Evolutionary conservation across 805 yeast species (phyloP).

Genomic region (Blastobotrys chiropterorum): DNA sequence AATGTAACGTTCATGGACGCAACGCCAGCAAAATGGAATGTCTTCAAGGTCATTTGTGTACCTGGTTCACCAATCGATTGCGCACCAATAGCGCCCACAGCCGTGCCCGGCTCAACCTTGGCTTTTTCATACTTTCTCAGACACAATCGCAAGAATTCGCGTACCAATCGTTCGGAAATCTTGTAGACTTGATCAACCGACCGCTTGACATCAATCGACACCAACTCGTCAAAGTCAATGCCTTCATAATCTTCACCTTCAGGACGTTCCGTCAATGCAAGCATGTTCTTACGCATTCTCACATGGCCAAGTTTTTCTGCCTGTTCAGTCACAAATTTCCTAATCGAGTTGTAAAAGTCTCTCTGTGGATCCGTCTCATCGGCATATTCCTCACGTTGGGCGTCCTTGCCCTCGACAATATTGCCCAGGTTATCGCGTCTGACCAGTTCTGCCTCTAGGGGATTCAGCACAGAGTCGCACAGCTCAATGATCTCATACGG

Average conservation of each 20-base stretch:
- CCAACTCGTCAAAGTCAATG: conserved; percentile 29
- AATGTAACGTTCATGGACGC: conserved; percentile 98
- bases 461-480: conserved; percentile 50
- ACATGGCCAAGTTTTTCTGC: conserved; percentile 50
- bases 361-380: conserved; percentile 88
- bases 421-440: conserved; percentile 73
- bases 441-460: conserved; percentile 52
- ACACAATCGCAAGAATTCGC: conserved; percentile 66
- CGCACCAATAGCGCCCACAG: conserved; percentile 99
- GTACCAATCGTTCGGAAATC: conserved; percentile 55
- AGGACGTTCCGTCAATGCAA: conserved; percentile 39
- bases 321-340: conserved; percentile 54
- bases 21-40: conserved; percentile 99
- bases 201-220: conserved; percentile 18
- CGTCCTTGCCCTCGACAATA: conserved; percentile 33
- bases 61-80: conserved; percentile 99
- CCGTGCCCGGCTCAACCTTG: conserved; percentile 97
- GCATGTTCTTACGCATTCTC: conserved; percentile 49
- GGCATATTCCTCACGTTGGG: conserved; percentile 49
- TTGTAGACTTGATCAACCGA: conserved; percentile 39
- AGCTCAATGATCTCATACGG: conserved; percentile 64
- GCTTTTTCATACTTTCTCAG: conserved; percentile 79
- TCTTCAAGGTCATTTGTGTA: conserved; percentile 94
- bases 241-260: conserved; percentile 35
- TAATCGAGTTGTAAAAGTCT: conserved; percentile 69